Base-by-base conservation (phyloP, 2,329 filamentous ascomycete genomes). In the Thielaviopsis euricoi region DNA sequence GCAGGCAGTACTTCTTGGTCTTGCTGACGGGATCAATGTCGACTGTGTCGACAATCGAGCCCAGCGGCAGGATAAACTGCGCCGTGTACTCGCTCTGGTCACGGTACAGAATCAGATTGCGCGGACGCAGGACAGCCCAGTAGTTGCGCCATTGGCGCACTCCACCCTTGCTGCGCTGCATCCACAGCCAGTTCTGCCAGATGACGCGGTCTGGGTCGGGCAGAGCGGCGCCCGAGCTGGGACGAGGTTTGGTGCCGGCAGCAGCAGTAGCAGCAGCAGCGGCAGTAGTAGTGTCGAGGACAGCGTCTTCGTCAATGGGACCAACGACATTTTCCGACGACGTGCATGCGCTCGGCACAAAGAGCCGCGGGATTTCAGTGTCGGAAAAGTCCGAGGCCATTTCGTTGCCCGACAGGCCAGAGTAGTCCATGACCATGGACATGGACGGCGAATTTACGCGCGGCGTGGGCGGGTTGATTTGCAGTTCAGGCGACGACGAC, bases 61-160 rank as follows among this genome's bases (percentile, higher is more conserved):
- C 75, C 64, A 97, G 81, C 3, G 86, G 82, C 37, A 96, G 74
- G 64, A 98, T 86, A 64, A 89, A 84, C 61, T 86, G 77, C 0
- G 90, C 88, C 13, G 86, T 85, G 69, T 97, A 97, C 71, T 98
- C 93, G 62, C 83, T 76, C 62, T 94, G 87, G 66, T 94, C 86
- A 70, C 96, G 96, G 76, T 98, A 98, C 25, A 97, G 79, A 17
- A 89, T 86, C 33, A 98, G 74, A 62, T 87, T 89, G 55, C 86
- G 83, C 1, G 88, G 85, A 33, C 93, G 86, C 55, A 98, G 77
- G 0, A 97, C 93, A 13, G 86, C 86, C 93, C 93, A 97, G 60
- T 89, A 78, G 64, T 89, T 85, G 74, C 95, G 96, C 93, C 93
- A 98, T 66, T 95, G 87, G 52, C 86, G 83, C 57, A 98, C 76